Base-by-base conservation (phyloP, 2,329 filamentous ascomycete genomes). In the Penicillium expansum region DNA sequence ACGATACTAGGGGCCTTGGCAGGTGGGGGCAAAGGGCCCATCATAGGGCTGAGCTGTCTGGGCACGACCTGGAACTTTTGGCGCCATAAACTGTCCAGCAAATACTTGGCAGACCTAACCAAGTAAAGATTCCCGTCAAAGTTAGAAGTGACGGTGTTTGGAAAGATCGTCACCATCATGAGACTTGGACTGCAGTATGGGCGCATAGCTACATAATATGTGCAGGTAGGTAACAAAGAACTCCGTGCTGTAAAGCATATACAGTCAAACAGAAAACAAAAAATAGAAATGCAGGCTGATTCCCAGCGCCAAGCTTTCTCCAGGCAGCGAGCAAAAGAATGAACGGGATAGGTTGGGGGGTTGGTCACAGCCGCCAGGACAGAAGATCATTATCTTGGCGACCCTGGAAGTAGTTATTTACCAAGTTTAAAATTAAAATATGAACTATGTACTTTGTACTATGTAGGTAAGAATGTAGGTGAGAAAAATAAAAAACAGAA, bases 301-400 rank as follows among this genome's bases (percentile, higher is more conserved):
- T 10, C 37, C 20, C 14, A 32, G 57, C 47, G 60, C 60, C 60
- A 62, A 62, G 60, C 20, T 48, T 42, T 33, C 16, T 55, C 62
- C 37, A 67, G 64, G 64, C 64, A 67, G 50, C 64, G 39, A 58
- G 62, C 53, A 67, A 67, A 67, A 45, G 57, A 49, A 41, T 44
- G 38, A 10, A 39, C 41, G 38, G 54, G 60, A 65, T 64, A 64
- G 61, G 61, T 48, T 48, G 2, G 18, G 24, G 47, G 54, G 47
- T 51, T 42, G 39, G 52, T 32, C 18, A 37, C 35, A 52, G 44
- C 22, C 32, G 37, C 14, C 45, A 55, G 11, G 22, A 49, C 38
- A 32, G 20, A 45, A 47, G 20, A 38, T 43, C 44, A 54, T 11
- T 29, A 24, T 32, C 42, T 51, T 44, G 32, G 41, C 53, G 32